Evolutionary conservation across 2,329 filamentous ascomycete genomes (phyloP).

Genomic region (Alternaria solani): DNA sequence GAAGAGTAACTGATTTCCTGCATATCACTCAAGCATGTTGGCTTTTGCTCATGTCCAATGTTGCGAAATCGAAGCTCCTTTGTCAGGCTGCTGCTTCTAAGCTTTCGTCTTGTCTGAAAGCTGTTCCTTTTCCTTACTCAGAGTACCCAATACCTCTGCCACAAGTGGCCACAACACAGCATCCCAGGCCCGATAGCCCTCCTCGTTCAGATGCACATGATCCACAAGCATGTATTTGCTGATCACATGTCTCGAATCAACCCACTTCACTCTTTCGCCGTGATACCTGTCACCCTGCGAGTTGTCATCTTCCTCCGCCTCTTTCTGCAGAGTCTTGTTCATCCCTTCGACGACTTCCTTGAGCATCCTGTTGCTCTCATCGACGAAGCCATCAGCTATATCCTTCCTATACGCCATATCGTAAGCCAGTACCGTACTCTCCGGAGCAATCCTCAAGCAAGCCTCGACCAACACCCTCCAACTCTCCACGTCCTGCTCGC

Average conservation of each 20-base stretch:
- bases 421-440: slow-evolving; percentile 15
- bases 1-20: not conserved
- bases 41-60: not conserved
- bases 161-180: slow-evolving; percentile 12
- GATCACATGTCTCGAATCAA: slow-evolving; percentile 13
- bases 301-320: not conserved
- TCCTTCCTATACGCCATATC: slow-evolving; percentile 13
- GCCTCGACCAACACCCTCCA: slow-evolving; percentile 12
- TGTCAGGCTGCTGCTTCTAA: not conserved
- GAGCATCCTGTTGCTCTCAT: slow-evolving; percentile 18
- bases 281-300: not conserved
- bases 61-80: not conserved
- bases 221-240: slow-evolving; percentile 20
- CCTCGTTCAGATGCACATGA: slow-evolving; percentile 26
- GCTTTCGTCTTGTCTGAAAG: not conserved
- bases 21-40: not conserved
- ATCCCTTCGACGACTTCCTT: slow-evolving; percentile 10
- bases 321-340: not conserved
- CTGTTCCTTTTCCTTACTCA: not conserved
- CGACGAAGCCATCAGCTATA: slow-evolving; percentile 10
- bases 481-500: slow-evolving; percentile 6
- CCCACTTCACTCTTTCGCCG: slow-evolving; percentile 14
- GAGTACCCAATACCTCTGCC: not conserved
- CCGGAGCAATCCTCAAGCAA: slow-evolving; percentile 18
- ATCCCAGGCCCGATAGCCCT: slow-evolving; percentile 22